Evolutionary conservation across 768 basidiomycete species (phyloP).

Genomic region (Boletus sp.): DNA sequence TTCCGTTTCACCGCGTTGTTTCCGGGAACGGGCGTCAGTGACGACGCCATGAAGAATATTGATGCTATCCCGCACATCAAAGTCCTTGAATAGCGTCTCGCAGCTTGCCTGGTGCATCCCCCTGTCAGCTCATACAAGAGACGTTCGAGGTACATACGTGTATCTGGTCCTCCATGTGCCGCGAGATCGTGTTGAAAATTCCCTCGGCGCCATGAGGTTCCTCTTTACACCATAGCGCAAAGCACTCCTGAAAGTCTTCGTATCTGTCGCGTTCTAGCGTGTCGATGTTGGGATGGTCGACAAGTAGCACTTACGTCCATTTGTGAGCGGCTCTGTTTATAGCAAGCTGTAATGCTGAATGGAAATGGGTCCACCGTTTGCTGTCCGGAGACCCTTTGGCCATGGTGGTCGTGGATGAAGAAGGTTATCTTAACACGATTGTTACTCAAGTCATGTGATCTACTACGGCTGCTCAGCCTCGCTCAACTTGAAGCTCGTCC

Average conservation of each 20-base stretch:
- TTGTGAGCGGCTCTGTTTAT: constrained; percentile 52
- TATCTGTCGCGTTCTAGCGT: constrained; percentile 32
- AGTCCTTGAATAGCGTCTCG: constrained; percentile 67
- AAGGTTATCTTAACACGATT: too few relatives aligned
- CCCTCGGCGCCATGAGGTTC: constrained; percentile 60
- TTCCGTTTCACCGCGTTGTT: constrained; percentile 38
- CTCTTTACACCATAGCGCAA: constrained; percentile 63
- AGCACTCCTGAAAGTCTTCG: constrained; percentile 61
- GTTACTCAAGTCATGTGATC: too few relatives aligned
- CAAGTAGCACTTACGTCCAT: constrained; percentile 44
- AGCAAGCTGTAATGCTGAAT: constrained; percentile 51
- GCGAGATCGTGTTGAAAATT: constrained; percentile 64
- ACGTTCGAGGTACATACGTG: constrained; percentile 21
- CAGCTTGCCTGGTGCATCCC: constrained; percentile 54
- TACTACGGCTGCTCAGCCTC: too few relatives aligned
- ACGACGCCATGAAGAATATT: constrained; percentile 71
- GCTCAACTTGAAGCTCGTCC: too few relatives aligned
- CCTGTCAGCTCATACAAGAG: background rate
- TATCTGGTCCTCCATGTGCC: constrained; percentile 69
- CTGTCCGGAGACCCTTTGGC: constrained; percentile 31
- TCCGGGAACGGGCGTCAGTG: constrained; percentile 60
- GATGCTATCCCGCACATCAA: constrained; percentile 63
- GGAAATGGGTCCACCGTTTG: constrained; percentile 51
- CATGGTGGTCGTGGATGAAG: constrained; percentile 2
- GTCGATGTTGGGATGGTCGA: background rate